A percentile compares a stretch with the other conserved stretches of the same genome.
Conservation (phyloP, 1,284 basidiomycete species). For the Tetrapyrgos nigripes region DNA sequence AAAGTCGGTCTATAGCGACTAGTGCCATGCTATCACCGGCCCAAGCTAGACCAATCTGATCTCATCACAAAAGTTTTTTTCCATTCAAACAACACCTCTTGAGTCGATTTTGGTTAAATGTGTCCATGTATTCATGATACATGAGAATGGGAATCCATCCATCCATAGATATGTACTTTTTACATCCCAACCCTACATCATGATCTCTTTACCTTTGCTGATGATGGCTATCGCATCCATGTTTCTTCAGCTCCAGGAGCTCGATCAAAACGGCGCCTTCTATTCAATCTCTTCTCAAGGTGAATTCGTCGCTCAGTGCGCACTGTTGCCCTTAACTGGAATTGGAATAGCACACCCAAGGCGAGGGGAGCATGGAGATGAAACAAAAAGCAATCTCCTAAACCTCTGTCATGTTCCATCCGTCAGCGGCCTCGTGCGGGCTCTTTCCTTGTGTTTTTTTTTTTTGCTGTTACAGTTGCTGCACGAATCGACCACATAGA, state of each 20-base stretch:
- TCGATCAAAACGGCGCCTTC: background rate
- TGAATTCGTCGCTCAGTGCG: background rate
- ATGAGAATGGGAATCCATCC: background rate
- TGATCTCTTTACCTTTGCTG: background rate
- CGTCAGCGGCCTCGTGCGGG: no score
- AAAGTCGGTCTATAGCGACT: background rate
- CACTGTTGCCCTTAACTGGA: background rate
- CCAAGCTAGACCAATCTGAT: background rate
- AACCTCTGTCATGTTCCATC: no score
- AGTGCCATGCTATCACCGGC: background rate
- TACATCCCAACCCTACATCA: no score
- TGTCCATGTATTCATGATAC: no score
- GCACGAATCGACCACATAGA: no score
- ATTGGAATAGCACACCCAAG: background rate
- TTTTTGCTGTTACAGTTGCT: no score
- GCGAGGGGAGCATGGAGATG: background rate
- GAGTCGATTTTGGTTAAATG: background rate
- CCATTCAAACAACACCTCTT: background rate
- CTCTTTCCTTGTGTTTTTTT: no score
- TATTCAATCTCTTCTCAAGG: background rate
- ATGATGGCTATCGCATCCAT: background rate
- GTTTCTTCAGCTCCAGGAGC: background rate
- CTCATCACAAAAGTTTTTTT: background rate
- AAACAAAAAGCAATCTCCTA: no score
- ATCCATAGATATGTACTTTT: no score